phyloP scores from a whole-genome alignment of 2,329 filamentous ascomycete genomes.

The Sarocladiaceae sp. region DNA sequence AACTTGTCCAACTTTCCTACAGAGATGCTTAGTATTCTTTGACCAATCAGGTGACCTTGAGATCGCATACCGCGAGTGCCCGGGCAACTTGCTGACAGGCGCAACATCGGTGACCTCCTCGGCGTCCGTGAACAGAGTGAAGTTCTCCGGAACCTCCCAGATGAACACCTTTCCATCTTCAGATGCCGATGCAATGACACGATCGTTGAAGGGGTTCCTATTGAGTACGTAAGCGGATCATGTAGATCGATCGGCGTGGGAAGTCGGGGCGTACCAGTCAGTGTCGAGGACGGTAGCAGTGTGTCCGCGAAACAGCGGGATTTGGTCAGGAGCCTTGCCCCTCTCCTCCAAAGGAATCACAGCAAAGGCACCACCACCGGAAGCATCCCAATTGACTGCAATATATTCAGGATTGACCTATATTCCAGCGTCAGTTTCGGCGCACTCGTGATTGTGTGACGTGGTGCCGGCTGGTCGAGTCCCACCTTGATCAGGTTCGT shows the following conservation, averaged over 20 bases:
- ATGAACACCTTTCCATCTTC: constrained; percentile 97
- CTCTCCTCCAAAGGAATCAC: constrained; percentile 88
- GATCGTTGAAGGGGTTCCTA: constrained; percentile 96
- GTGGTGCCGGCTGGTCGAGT: not conserved
- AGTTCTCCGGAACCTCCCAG: constrained; percentile 89
- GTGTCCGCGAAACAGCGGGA: constrained; percentile 93
- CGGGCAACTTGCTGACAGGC: constrained; percentile 76
- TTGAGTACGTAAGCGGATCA: constrained; percentile 15
- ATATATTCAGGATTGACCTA: constrained; percentile 95
- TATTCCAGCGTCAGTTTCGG: constrained; percentile 16
- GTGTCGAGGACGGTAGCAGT: constrained; percentile 95
- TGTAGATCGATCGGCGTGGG: constrained; percentile 10
- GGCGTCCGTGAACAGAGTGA: constrained; percentile 77
- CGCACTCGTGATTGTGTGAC: constrained; percentile 10
- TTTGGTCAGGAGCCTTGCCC: constrained; percentile 85
- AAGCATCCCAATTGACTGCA: constrained; percentile 96
- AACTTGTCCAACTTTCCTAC: constrained; percentile 93
- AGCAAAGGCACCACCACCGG: constrained; percentile 93
- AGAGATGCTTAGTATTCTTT: not conserved
- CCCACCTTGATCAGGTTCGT: constrained; percentile 93
- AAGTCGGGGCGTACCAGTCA: constrained; percentile 67
- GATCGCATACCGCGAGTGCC: constrained; percentile 72
- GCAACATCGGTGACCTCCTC: constrained; percentile 80
- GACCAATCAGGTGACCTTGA: not conserved
- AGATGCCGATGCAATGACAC: constrained; percentile 84